Base-by-base conservation (phyloP, 495 filamentous ascomycete genomes). In the Tuber borchii region DNA sequence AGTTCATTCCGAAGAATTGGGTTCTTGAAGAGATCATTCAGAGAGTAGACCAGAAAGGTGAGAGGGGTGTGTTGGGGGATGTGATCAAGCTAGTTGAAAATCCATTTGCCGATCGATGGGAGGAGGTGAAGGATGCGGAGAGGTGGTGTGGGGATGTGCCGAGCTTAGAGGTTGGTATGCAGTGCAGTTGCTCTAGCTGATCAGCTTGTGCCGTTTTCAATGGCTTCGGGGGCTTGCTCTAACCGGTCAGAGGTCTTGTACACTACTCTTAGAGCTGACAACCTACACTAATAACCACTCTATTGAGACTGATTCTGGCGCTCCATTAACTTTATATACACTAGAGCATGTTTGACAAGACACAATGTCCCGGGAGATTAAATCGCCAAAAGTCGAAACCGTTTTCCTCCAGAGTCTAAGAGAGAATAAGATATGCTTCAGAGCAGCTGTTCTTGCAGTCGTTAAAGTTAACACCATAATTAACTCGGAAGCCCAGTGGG, bases 121-220 rank as follows among this genome's bases (percentile, higher is more conserved):
- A 93, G 76, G 84, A 83, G 78, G 89, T 89, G 42, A 92, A 95
- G 83, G 93, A 96, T 78, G 72, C 72, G 76, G 87, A 90, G 80
- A 87, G 96, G 79, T 97, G 92, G 86, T 94, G 91, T 76, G 90
- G 93, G 14, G 94, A 97, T 86, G 93, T 97, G 73, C 95, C 95
- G 16, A 90, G 86, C 84, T 84, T 85, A 65, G 88, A 88, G 83
- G 87, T 93, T 80, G 92, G 90, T 65, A 89, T 97, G 89, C 95
- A 97, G 87, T 99, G 95, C 85, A 94, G 92, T 82, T 99, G 95
- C 83, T 79, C 77, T 31, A 79, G 78, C 46, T 79, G 43, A 74
- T 31, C 5, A 26, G 26, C 26, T 65, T 65, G 17, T 2, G 14
- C 26, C 56, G 26, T 65, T 26, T 31, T 31, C 16, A 31, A 31